A percentile compares a stretch with the other conserved stretches of the same genome.
phyloP scores from a whole-genome alignment of 305 asterid genomes.

The Ruellia speciosa region DNA sequence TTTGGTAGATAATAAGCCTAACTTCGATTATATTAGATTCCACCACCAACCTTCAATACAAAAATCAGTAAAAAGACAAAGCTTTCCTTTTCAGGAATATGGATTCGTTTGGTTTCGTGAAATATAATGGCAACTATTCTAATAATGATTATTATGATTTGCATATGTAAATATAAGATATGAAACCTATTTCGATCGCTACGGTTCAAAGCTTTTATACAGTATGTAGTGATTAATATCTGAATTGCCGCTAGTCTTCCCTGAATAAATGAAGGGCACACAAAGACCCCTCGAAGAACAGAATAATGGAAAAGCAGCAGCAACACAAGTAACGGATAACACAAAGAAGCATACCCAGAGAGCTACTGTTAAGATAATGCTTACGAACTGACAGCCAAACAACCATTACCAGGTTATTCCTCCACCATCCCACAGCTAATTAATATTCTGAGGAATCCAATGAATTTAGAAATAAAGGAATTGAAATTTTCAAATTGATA shows the following conservation, averaged over 20 bases:
- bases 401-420: neutral
- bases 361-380: neutral
- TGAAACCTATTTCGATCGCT: no score
- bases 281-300: no score
- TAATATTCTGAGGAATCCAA: neutral
- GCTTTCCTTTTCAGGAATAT: slow-evolving; percentile 25
- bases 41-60: slow-evolving; percentile 37
- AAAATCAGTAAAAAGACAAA: slow-evolving; percentile 29
- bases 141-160: slow-evolving; percentile 6
- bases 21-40: slow-evolving; percentile 49
- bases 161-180: no score
- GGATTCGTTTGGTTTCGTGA: slow-evolving; percentile 26
- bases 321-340: neutral
- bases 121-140: slow-evolving; percentile 16
- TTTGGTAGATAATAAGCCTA: slow-evolving; percentile 50
- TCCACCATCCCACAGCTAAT: neutral
- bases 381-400: neutral
- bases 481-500: neutral
- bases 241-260: no score
- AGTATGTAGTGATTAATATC: no score
- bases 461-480: neutral
- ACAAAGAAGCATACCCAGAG: neutral
- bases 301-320: neutral
- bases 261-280: no score
- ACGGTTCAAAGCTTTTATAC: no score